Percentiles rank a stretch among this genome's conserved stretches.
Evolutionary conservation across 2,329 filamentous ascomycete genomes (phyloP).

Genomic region (Aureobasidium sp.): DNA sequence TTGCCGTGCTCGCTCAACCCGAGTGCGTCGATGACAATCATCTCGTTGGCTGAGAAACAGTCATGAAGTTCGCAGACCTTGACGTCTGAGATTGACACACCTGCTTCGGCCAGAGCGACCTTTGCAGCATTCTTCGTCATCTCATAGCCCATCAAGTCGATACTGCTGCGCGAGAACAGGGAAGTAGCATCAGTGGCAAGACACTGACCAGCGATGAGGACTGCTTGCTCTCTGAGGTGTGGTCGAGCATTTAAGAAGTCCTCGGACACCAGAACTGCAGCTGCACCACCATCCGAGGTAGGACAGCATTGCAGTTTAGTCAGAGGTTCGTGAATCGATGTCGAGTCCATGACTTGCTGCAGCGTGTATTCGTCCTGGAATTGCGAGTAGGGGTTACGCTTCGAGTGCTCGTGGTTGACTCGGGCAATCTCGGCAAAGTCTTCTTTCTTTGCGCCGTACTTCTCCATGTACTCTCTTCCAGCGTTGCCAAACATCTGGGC

Average conservation of each 20-base stretch:
- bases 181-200: constrained; percentile 76
- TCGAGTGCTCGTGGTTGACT: constrained; percentile 86
- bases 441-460: constrained; percentile 73
- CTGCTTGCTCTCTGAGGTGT: constrained; percentile 72
- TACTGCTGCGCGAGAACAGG: constrained; percentile 71
- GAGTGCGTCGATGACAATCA: constrained; percentile 81
- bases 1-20: constrained; percentile 71
- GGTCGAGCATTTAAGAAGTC: constrained; percentile 79
- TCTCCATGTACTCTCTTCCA: constrained; percentile 89
- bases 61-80: constrained; percentile 91
- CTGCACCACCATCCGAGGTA: constrained; percentile 85
- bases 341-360: constrained; percentile 68
- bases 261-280: constrained; percentile 82
- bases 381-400: constrained; percentile 94
- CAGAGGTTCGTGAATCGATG: constrained; percentile 76
- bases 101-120: constrained; percentile 67
- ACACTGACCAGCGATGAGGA: constrained; percentile 81
- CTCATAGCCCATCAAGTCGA: constrained; percentile 82
- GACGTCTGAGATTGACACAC: constrained; percentile 58
- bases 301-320: constrained; percentile 99
- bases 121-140: constrained; percentile 70
- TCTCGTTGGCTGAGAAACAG: constrained; percentile 93
- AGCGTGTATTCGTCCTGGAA: constrained; percentile 88
- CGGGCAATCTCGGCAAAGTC: constrained; percentile 95
- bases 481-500: constrained; percentile 96